Evolutionary conservation across 2,329 filamentous ascomycete genomes (phyloP), one percentile per base, ranked within the genome.

Genomic region (Epicoccum sorghinum): DNA sequence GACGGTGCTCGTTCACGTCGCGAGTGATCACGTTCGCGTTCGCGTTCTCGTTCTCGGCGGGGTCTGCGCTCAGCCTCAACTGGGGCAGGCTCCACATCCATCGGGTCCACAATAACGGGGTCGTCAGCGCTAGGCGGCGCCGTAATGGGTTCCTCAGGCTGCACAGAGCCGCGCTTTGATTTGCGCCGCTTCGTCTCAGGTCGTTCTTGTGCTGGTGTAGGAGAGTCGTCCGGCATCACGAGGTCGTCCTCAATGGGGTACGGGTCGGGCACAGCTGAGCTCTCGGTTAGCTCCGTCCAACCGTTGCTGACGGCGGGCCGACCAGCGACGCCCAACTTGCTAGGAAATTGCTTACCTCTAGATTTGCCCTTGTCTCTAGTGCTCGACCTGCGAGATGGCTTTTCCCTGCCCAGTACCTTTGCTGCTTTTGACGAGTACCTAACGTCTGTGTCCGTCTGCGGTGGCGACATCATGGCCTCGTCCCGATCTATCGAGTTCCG

Each of bases 371-470:
- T 74, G 38, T 72, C 69, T 55, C 62, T 67, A 4, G 65, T 71
- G 49, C 67, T 73, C 78, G 79, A 62, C 47, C 79, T 80, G 25
- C 78, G 52, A 73, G 75, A 57, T 73, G 71, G 64, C 14, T 66
- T 66, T 43, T 71, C 79, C 55, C 84, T 75, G 62, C 78, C 92
- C 85, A 95, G 85, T 47, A 93, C 76, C 74, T 87, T 92, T 29
- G 90, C 90, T 25, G 90, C 91, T 74, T 96, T 96, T 40, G 86
- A 82, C 7, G 87, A 83, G 68, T 91, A 82, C 46, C 85, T 83
- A 37, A 81, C 62, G 44, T 77, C 74, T 13, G 71, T 77, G 29
- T 89, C 85, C 27, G 92, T 90, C 2, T 88, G 86, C 7, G 90
- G 89, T 3, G 90, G 89, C 18, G 89, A 90, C 40, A 84, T 81